These are phyloP conservation scores for Oryza longistaminata DNA, from an alignment of 176 grass and related monocot species.

Conservation along the genomic window DNA sequence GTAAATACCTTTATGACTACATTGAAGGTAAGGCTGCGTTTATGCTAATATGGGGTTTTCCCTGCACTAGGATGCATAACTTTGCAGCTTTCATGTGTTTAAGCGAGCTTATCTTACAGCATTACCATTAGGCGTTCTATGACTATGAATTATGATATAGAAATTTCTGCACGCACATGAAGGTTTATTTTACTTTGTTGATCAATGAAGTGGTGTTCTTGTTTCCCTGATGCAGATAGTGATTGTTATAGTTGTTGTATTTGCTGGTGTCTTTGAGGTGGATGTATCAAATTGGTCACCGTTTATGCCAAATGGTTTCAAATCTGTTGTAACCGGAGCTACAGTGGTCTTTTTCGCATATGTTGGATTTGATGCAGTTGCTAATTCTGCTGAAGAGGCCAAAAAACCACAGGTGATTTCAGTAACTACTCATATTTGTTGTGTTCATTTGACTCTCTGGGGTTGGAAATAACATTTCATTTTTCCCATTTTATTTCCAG, in stretches of 20 bases:
- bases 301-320: conserved; percentile 93
- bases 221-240: conserved; percentile 57
- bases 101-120: not conserved
- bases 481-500: not conserved
- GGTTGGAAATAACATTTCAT: not conserved
- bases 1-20: conserved; percentile 89
- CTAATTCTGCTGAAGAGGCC: conserved; percentile 98
- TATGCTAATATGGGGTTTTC: conserved; percentile 13
- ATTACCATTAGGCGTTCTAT: not conserved
- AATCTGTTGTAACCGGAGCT: conserved; percentile 86
- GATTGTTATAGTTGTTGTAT: conserved; percentile 80
- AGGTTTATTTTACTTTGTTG: not conserved
- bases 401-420: conserved; percentile 77
- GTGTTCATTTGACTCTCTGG: not conserved
- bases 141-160: not conserved
- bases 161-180: not conserved
- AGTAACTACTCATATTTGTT: conserved; percentile 12
- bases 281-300: conserved; percentile 97
- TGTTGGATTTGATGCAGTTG: conserved; percentile 97
- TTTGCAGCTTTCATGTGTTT: not conserved
- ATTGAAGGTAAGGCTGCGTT: conserved; percentile 59
- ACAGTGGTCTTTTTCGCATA: conserved; percentile 98
- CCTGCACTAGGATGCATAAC: not conserved
- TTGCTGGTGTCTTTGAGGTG: conserved; percentile 86
- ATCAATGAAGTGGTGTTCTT: conserved; percentile 15